Conservation (phyloP, 345 rosid genomes). For the Corchorus olitorius region DNA sequence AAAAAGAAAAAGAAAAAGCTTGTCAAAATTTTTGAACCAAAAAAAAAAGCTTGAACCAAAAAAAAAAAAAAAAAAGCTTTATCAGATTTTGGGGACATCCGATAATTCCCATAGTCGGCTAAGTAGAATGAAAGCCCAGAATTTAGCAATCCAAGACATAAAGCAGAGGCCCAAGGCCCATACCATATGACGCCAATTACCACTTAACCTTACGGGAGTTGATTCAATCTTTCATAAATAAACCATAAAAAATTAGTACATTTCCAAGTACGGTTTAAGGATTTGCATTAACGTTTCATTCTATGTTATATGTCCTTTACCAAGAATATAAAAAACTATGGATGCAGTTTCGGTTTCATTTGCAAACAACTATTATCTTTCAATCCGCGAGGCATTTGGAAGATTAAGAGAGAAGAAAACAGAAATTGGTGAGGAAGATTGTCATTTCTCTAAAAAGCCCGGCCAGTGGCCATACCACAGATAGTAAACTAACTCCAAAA, state of each 20-base stretch:
- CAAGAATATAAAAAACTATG: not conserved
- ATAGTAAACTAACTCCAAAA: conserved; percentile 3
- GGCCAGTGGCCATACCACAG: not conserved
- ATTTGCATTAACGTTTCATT: not conserved
- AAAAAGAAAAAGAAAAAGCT: too few relatives aligned
- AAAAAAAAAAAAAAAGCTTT: too few relatives aligned
- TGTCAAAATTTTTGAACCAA: too few relatives aligned
- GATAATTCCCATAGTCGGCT: too few relatives aligned
- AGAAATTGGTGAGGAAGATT: not conserved
- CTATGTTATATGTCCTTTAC: not conserved
- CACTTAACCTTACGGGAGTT: not conserved
- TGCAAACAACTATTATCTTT: not conserved
- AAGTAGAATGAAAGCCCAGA: too few relatives aligned
- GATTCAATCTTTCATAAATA: not conserved
- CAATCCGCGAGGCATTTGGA: not conserved
- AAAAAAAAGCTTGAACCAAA: too few relatives aligned
- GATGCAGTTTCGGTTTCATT: not conserved
- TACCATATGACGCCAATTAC: not conserved
- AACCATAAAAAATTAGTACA: not conserved
- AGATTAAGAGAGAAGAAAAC: not conserved
- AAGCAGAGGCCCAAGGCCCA: not conserved
- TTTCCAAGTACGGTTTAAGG: not conserved
- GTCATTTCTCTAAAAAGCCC: not conserved
- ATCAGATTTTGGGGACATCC: too few relatives aligned
- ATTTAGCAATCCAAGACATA: not conserved